phyloP scores from a whole-genome alignment of 2,329 filamentous ascomycete genomes.

The Aureobasidium sp. region DNA sequence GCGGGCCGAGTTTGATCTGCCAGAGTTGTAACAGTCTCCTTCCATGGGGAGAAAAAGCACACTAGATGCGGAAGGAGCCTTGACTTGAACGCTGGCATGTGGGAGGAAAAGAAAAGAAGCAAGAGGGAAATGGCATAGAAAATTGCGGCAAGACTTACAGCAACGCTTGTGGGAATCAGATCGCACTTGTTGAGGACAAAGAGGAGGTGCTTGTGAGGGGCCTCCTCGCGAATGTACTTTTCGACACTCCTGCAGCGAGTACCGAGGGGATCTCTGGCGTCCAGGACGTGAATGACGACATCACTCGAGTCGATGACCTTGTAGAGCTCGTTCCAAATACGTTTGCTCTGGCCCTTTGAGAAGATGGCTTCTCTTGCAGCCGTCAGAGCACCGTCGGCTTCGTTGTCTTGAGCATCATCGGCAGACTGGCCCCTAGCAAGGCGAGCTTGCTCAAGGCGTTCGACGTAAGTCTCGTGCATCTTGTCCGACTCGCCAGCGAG shows the following conservation, averaged over 20 bases:
- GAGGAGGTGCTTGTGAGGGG: constrained; percentile 90
- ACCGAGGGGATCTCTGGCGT: constrained; percentile 81
- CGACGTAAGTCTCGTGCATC: constrained; percentile 74
- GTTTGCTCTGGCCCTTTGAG: constrained; percentile 87
- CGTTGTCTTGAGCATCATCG: constrained; percentile 33
- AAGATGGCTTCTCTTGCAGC: constrained; percentile 65
- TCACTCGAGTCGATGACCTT: constrained; percentile 95
- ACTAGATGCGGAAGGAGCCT: constrained; percentile 58
- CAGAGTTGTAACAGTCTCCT: constrained; percentile 98
- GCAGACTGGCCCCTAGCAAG: constrained; percentile 65
- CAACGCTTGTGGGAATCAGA: constrained; percentile 82
- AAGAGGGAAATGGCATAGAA: constrained; percentile 20
- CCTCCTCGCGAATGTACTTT: constrained; percentile 88
- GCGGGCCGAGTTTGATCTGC: constrained; percentile 80
- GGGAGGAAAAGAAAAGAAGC: constrained; percentile 27
- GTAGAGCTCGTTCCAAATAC: constrained; percentile 91
- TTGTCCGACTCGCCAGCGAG: constrained; percentile 72
- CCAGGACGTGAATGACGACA: constrained; percentile 89
- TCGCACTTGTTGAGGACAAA: constrained; percentile 91
- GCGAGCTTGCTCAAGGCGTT: constrained; percentile 70
- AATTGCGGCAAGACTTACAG: constrained; percentile 64
- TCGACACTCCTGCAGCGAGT: constrained; percentile 86
- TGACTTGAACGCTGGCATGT: constrained; percentile 84
- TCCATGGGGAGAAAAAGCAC: constrained; percentile 58
- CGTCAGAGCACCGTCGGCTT: constrained; percentile 36